Base-by-base conservation (phyloP, 2,329 filamentous ascomycete genomes). In the Alternaria arbusti region DNA sequence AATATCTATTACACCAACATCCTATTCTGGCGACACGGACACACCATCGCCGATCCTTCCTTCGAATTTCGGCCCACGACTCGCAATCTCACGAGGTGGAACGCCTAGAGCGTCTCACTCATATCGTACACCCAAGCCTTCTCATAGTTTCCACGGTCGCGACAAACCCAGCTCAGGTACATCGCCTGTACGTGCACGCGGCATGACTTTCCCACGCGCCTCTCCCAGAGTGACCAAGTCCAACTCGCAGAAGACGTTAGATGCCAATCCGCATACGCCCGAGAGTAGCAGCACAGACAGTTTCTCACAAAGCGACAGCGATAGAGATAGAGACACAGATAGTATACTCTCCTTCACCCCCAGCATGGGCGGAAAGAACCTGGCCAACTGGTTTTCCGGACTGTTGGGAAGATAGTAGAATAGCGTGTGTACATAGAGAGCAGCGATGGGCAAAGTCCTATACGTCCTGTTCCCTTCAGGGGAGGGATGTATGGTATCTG, bases 361-460 rank as follows among this genome's bases (percentile, higher is more conserved):
- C 2, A 74, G 70, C 43, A 65, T 69, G 51, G 63, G 63, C n/a
- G 68, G 72, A 2, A 77, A 73, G 66, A 74, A 78, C 15, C 47
- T 79, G n/a, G 63, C 74, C 7, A 71, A 44, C 23, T 78, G 77
- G 77, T 68, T 79, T 20, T 78, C 77, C 1, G 76, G 74, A 3
- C 57, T 79, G 17, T 45, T 79, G 30, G 75, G 76, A 17, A 30
- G 56, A 22, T 63, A 43, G 40, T 54, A 43, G 46, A 22, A n/a
- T 8, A n/a, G 28, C 17, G 22, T 8, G 8, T 40, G 20, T n/a
- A 40, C 17, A 36, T 23, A 8, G 20, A 32, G 32, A 36, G 15
- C 32, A 36, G 45, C 13, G 10, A 26, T 47, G 22, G 22, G 11
- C 22, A 25, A 8, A 25, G 22, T 11, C 9, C 0, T 13, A 5